phyloP scores from a whole-genome alignment of 768 basidiomycete genomes.

The Tylopilus rubrobrunneus region DNA sequence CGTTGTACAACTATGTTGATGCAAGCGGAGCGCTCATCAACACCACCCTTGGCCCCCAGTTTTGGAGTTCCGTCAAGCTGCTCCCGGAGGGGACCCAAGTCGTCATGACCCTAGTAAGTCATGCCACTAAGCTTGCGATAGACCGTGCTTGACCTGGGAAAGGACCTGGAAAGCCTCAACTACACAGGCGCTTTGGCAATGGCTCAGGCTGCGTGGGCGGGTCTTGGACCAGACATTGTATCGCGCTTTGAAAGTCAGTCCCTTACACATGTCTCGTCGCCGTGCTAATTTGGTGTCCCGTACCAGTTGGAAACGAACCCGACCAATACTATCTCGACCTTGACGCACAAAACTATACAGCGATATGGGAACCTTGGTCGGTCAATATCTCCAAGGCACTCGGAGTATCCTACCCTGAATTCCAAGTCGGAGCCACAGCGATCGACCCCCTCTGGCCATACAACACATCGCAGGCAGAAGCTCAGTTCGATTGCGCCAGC shows the following conservation, averaged over 20 bases:
- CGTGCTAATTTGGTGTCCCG: not conserved
- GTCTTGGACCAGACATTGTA: conserved; percentile 36
- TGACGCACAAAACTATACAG: conserved; percentile 42
- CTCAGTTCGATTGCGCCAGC: too few relatives aligned
- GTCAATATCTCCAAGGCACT: conserved; percentile 44
- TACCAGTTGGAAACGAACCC: conserved; percentile 49
- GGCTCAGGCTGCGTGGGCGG: conserved; percentile 39
- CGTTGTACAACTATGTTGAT: conserved; percentile 40
- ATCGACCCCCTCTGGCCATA: conserved; percentile 53
- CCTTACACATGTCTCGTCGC: not conserved
- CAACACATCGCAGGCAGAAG: too few relatives aligned
- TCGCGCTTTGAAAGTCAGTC: conserved; percentile 42
- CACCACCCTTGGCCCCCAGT: conserved; percentile 48
- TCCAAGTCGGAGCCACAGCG: conserved; percentile 48
- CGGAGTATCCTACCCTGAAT: conserved; percentile 36
- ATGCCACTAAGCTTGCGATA: not conserved
- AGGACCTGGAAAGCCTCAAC: conserved; percentile 45
- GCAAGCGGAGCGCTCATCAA: conserved; percentile 42
- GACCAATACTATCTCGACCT: conserved; percentile 43
- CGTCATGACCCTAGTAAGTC: conserved; percentile 41
- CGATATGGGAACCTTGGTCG: conserved; percentile 48
- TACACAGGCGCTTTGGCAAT: conserved; percentile 41
- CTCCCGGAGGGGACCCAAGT: conserved; percentile 47
- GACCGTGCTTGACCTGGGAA: not conserved
- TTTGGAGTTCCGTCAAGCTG: conserved; percentile 43